These are phyloP conservation scores for Hondaea fermentalgiana DNA, from an alignment of 108 stramenopile genomes.

Conservation along the genomic window DNA sequence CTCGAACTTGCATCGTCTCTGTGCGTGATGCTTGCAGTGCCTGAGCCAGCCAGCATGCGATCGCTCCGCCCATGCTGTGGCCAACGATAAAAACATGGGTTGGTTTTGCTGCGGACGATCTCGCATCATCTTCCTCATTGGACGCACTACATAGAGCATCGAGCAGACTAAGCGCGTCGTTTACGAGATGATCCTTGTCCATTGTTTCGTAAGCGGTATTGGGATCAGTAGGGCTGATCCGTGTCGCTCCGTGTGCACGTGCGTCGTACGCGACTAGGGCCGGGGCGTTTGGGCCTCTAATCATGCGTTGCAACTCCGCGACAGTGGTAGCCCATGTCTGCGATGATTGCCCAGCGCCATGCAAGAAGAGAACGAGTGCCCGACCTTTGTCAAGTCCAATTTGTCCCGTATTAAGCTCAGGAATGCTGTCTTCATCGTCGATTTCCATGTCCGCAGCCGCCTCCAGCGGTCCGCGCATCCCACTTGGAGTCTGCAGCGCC, in stretches of 20 bases:
- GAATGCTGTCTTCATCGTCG: background rate
- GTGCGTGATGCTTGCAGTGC: background rate
- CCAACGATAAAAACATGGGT: background rate
- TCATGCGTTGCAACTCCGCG: background rate
- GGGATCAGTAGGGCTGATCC: no score
- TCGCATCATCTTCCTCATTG: background rate
- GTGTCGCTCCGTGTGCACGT: background rate
- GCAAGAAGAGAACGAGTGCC: background rate
- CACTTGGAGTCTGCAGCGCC: background rate
- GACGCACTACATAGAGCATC: background rate
- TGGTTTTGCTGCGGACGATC: background rate
- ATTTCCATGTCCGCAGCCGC: background rate
- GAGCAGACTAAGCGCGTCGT: background rate
- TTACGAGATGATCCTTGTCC: background rate
- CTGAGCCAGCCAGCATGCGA: background rate
- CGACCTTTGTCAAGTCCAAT: background rate
- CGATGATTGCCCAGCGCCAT: background rate
- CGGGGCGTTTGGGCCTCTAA: background rate
- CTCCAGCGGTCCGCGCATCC: no score
- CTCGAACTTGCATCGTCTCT: background rate
- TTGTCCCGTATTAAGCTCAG: background rate
- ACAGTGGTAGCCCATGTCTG: background rate
- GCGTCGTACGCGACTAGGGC: background rate
- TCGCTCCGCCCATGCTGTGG: conserved; percentile 5
- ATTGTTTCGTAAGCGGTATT: background rate